Base-by-base conservation (phyloP, 495 filamentous ascomycete species). In the Aspergillus sclerotiicarbonarius region DNA sequence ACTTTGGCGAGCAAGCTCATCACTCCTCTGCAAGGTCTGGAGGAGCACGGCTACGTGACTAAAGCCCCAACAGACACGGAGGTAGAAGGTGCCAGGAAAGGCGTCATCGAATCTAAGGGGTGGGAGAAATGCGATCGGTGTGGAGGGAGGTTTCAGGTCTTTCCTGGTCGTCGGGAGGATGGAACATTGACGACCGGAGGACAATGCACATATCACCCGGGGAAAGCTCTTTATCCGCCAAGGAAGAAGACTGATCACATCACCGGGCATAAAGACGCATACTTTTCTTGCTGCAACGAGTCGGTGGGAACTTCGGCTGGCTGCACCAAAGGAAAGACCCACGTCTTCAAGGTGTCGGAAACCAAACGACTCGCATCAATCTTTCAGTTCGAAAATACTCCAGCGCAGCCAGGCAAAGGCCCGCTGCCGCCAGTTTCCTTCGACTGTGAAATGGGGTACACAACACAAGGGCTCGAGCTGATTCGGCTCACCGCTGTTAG, bases 371-470 rank as follows among this genome's bases (percentile, higher is more conserved):
- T 99, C 41, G 90, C 90, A 1, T 75, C 86, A 0, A 72, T 92
- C 8, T 78, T 92, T 58, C 90, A 90, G 35, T 99, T 96, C 66
- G 79, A 82, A 52, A 67, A 82, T 58, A 98, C 95, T 3, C 91
- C 92, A 0, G 57, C 67, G 15, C 87, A 90, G 49, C 71, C 76
- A 9, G 63, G 75, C 5, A 71, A 63, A 51, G 67, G 51, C 31
- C 59, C 62, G 13, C 65, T 66, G 51, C 70, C 57, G 44, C 84
- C 85, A 3, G 83, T 98, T 13, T 87, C 84, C 63, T 87, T 99
- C 62, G 94, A 99, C 69, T 96, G 95, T 67, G 94, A 99, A 66
- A 99, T 99, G 94, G 89, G 90, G 8, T 99, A 94, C 67, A 98
- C 94, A 0, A 87, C 87, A 1, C 61, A 86, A 35, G 94, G 94